Conservation (phyloP, 164 flowering plant species). For the Tetracentron sinense region DNA sequence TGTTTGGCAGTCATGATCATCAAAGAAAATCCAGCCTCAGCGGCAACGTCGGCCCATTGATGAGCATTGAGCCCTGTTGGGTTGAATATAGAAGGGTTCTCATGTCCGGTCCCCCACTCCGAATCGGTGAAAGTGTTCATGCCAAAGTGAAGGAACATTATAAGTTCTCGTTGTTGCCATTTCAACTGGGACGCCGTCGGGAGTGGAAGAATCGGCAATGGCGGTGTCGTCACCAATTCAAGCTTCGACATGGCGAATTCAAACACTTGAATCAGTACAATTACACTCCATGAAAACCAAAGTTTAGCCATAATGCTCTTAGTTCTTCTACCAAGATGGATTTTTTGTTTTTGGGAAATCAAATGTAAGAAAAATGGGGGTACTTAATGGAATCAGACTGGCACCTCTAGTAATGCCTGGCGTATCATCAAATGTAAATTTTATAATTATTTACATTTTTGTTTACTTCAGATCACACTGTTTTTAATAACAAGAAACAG, state of each 20-base stretch:
- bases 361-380: no score
- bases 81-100: conserved; percentile 59
- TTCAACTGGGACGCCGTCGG: conserved; percentile 70
- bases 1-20: conserved; percentile 88
- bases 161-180: conserved; percentile 89
- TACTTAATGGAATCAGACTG: no score
- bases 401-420: no score
- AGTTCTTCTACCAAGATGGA: neutral
- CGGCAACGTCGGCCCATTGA: conserved; percentile 71
- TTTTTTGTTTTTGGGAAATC: no score
- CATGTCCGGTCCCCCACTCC: conserved; percentile 92
- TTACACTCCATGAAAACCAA: neutral
- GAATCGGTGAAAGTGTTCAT: conserved; percentile 88
- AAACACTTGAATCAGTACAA: neutral
- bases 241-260: neutral
- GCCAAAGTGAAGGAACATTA: conserved; percentile 91
- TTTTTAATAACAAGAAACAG: no score
- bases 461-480: no score
- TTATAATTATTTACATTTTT: no score
- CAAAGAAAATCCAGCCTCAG: conserved; percentile 51
- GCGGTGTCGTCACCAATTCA: conserved; percentile 42
- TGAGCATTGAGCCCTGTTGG: conserved; percentile 54
- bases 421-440: no score
- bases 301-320: neutral
- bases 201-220: conserved; percentile 76